Conservation (phyloP, 1,284 basidiomycete genomes). For the Pseudozyma thailandica region DNA sequence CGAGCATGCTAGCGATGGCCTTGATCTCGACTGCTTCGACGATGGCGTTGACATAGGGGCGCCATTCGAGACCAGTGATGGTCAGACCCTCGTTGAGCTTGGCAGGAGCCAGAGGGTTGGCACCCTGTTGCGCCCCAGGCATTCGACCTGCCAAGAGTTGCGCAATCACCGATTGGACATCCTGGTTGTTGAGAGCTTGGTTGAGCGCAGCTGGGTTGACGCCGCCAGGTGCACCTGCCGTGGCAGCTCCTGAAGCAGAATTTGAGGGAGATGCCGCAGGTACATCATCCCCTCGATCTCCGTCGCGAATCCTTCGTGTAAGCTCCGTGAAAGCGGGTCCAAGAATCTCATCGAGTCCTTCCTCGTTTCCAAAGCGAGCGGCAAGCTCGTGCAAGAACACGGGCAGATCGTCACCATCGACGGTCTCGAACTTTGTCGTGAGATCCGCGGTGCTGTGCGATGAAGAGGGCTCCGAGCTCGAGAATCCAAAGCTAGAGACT, state of each 20-base stretch:
- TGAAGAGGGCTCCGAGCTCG: slow-evolving; percentile 18
- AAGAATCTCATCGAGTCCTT: slow-evolving; percentile 70
- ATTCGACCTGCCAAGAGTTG: slow-evolving; percentile 51
- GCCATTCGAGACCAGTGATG: slow-evolving; percentile 75
- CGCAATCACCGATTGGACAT: slow-evolving; percentile 58
- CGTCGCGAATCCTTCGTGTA: slow-evolving; percentile 55
- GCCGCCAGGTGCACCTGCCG: slow-evolving; percentile 10
- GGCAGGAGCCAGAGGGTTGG: not conserved
- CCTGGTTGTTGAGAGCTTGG: slow-evolving; percentile 46
- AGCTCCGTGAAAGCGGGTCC: slow-evolving; percentile 67
- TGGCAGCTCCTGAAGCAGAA: slow-evolving; percentile 1
- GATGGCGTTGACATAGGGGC: slow-evolving; percentile 83
- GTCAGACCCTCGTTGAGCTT: slow-evolving; percentile 60
- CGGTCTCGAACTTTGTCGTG: slow-evolving; percentile 54
- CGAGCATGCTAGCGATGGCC: slow-evolving; percentile 78
- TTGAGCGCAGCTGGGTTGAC: slow-evolving; percentile 40
- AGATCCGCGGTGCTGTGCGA: slow-evolving; percentile 30
- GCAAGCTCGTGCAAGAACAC: slow-evolving; percentile 71
- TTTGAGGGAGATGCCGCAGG: slow-evolving; percentile 1
- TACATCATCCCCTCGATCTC: slow-evolving; percentile 37
- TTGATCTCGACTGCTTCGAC: slow-evolving; percentile 84
- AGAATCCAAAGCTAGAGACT: slow-evolving; percentile 65
- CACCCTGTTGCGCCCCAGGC: slow-evolving; percentile 26
- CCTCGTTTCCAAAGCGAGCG: slow-evolving; percentile 67
- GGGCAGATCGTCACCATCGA: slow-evolving; percentile 68